A percentile compares a stretch with the other conserved stretches of the same genome.
Evolutionary conservation across 768 basidiomycete species (phyloP).

Genomic region (Amanita rimosa): DNA sequence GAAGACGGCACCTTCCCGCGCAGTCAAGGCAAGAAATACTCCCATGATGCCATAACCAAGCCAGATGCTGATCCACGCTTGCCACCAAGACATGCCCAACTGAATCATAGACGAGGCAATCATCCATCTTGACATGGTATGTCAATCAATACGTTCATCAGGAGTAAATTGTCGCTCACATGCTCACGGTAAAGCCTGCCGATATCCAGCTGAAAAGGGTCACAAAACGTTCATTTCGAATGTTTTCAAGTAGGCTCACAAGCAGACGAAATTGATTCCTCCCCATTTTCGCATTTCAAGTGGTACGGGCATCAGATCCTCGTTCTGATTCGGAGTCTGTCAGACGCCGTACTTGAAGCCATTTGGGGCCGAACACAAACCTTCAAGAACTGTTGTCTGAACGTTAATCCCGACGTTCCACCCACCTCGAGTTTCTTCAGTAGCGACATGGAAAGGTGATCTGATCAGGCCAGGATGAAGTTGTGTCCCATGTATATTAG

Average conservation of each 20-base stretch:
- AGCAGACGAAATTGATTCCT: slow-evolving; percentile 52
- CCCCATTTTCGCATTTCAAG: slow-evolving; percentile 56
- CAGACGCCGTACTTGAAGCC: slow-evolving; percentile 4
- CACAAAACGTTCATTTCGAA: background rate
- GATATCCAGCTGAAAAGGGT: slow-evolving; percentile 53
- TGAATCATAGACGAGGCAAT: slow-evolving; percentile 69
- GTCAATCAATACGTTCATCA: background rate
- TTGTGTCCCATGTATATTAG: too few species aligned
- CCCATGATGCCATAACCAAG: slow-evolving; percentile 47
- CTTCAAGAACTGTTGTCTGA: slow-evolving; percentile 46
- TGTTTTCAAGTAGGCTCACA: slow-evolving; percentile 28
- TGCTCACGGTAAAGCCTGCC: slow-evolving; percentile 71
- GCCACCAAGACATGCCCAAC: slow-evolving; percentile 71
- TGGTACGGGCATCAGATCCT: slow-evolving; percentile 59
- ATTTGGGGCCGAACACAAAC: slow-evolving; percentile 21
- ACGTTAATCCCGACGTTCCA: slow-evolving; percentile 39
- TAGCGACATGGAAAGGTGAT: slow-evolving; percentile 16
- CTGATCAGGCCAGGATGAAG: background rate
- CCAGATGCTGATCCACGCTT: slow-evolving; percentile 77
- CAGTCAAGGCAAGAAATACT: slow-evolving; percentile 67
- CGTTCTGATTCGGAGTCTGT: slow-evolving; percentile 30
- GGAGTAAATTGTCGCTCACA: slow-evolving; percentile 28
- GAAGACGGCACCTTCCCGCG: slow-evolving; percentile 64
- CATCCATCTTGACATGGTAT: slow-evolving; percentile 44
- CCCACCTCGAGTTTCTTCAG: slow-evolving; percentile 37